Percentiles rank a stretch among this genome's conserved stretches.
Conservation (phyloP, 2,329 filamentous ascomycete species). For the Aspergillus arachidicola region DNA sequence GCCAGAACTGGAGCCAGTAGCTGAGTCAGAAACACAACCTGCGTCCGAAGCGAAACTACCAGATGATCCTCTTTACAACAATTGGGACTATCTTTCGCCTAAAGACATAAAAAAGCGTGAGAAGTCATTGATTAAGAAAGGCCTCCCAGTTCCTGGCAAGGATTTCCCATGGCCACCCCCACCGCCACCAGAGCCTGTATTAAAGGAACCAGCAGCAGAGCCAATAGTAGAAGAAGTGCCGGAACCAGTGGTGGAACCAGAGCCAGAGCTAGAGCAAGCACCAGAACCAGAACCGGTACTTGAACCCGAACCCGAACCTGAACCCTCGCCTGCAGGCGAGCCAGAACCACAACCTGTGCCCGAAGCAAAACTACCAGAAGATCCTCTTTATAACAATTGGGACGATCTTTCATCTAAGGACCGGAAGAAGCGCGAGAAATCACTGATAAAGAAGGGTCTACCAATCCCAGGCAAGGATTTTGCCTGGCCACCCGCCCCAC, state of each 20-base stretch:
- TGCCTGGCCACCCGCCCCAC: slow-evolving; percentile 21
- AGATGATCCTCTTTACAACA: slow-evolving; percentile 41
- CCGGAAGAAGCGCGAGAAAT: slow-evolving; percentile 48
- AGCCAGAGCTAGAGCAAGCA: slow-evolving; percentile 23
- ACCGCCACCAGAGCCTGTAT: background rate
- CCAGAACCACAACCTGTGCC: slow-evolving; percentile 26
- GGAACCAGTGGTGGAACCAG: slow-evolving; percentile 7
- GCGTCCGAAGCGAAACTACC: slow-evolving; percentile 29
- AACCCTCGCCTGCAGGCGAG: slow-evolving; percentile 27
- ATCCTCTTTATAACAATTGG: slow-evolving; percentile 41
- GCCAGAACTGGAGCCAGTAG: slow-evolving; percentile 34
- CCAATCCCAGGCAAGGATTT: slow-evolving; percentile 34
- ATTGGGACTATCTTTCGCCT: slow-evolving; percentile 37
- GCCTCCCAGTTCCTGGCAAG: slow-evolving; percentile 33
- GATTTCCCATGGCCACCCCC: slow-evolving; percentile 26
- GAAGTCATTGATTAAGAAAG: slow-evolving; percentile 29
- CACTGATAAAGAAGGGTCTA: slow-evolving; percentile 29
- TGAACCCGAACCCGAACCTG: slow-evolving; percentile 35
- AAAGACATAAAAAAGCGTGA: slow-evolving; percentile 44
- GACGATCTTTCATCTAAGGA: slow-evolving; percentile 41
- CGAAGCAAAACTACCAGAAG: slow-evolving; percentile 34
- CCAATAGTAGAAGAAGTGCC: too few relatives aligned
- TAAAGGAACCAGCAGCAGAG: slow-evolving; percentile 16
- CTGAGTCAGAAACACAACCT: slow-evolving; percentile 33
- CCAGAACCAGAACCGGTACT: slow-evolving; percentile 21